Evolutionary conservation across 345 rosid species (phyloP).

Genomic region (Melastoma malabathricum): DNA sequence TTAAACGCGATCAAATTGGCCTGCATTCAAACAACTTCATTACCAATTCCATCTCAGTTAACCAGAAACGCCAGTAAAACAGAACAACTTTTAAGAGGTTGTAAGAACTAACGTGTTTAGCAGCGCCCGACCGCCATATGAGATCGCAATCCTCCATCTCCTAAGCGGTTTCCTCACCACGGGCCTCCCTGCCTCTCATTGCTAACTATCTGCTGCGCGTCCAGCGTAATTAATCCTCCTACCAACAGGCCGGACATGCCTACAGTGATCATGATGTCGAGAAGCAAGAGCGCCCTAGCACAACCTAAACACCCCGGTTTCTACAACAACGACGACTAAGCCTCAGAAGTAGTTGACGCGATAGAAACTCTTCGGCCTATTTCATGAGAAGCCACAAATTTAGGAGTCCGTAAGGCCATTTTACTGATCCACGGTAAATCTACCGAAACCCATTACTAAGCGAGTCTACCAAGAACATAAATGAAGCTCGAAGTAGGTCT

Average conservation of each 20-base stretch:
- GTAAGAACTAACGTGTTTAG: neutral
- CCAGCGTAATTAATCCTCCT: conserved; percentile 4
- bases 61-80: neutral
- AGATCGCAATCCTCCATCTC: conserved; percentile 94
- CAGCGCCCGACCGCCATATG: conserved; percentile 17
- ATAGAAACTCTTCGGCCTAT: neutral
- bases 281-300: conserved; percentile 3
- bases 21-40: too few species aligned
- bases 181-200: conserved; percentile 21
- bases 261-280: conserved; percentile 3
- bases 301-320: conserved; percentile 9
- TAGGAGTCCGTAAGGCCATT: too few species aligned
- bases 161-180: conserved; percentile 49
- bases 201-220: conserved; percentile 6
- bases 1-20: too few species aligned
- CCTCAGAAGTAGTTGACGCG: too few species aligned
- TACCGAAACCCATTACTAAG: too few species aligned
- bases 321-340: neutral
- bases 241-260: conserved; percentile 10
- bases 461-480: too few species aligned
- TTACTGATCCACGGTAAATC: too few species aligned
- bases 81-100: neutral
- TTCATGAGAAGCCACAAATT: too few species aligned
- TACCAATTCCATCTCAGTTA: too few species aligned
- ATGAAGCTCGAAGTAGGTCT: too few species aligned